Evolutionary conservation across 202 grass and related monocot species (phyloP), one percentile per base, ranked within the genome.

Genomic region (Musa balbisiana): DNA sequence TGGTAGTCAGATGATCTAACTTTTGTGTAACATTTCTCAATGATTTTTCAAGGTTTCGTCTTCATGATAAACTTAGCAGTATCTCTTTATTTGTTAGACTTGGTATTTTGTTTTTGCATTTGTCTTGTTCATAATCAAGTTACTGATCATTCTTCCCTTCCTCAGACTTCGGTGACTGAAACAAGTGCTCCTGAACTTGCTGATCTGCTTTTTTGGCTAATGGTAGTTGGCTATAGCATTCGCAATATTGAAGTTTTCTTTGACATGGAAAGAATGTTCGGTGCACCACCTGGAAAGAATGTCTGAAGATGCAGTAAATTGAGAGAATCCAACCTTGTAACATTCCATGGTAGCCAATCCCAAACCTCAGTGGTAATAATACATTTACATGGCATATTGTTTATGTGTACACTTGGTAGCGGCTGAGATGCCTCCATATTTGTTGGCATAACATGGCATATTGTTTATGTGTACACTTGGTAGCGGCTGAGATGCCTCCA

Each of bases 191-290:
- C 79, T 72, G 85, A 97, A 78, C 84, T 97, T 49, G 87, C 84
- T 29, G 87, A 97, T 78, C 19, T 97, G 72, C 70, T 97, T 20
- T 97, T 85, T 75, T 97, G 93, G 93, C 75, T 97, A 73, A 97
- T 92, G 90, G 83, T 97, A 0, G 90, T 97, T 2, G 93, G 93
- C 62, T 97, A 97, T 78, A 92, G 90, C 82, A 87, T 92, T 66
- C 89, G 88, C 72, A 97, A 89, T 73, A 91, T 91, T 11, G 93
- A 92, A 80, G 93, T 92, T 79, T 86, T 86, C 16, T 91, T 90
- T 43, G 93, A 97, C 69, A 92, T 97, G 93, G 93, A 97, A 68
- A 83, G 86, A 71, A 86, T 97, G 21, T 70, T 97, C 58, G 90
- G 87, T 3, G 71, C 82, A 74, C 92, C 92, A 27, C 90, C 89